Base-by-base conservation (phyloP, 805 yeast genomes). In the Teunomyces pallodes region DNA sequence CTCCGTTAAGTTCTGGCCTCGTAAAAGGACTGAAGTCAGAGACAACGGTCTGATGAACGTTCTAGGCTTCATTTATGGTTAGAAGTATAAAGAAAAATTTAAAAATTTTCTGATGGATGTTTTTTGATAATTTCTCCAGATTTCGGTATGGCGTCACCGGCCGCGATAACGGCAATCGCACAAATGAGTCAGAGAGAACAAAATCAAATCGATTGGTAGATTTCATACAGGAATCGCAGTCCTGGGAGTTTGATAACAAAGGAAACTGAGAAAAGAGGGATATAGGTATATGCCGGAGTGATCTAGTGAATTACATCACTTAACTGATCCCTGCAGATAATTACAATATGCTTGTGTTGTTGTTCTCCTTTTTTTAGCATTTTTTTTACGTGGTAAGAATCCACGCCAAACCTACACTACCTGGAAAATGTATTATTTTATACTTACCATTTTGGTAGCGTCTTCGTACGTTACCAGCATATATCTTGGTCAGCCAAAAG, bases 1-100 rank as follows among this genome's bases (percentile, higher is more conserved):
- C 71, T 94, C 99, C 20, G 97, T 91, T 59, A 92, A 69, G 61
- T 91, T 94, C 70, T 94, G 99, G 16, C 84, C 84, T 38, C 73
- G 54, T 20, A 40, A 46, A 17, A 46, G 40, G 13, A 27, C 33
- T 9, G 45, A 16, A 8, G 44, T 42, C 24, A 46, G 33, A 5
- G 50, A 36, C n/a, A 47, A 39, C 24, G 38, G 33, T 47, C 50
- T 47, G 20, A 26, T 13, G 17, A 38, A 38, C 13, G 41, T 24
- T 26, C 41, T 38, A 6, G 41, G 29, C 17, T 38, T 38, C 41
- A 38, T 38, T 26, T 2, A 4, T 12, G 41, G 41, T 26, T 38
- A 14, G 20, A 20, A 10, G 28, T 38, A 10, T 5, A 32, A 5
- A 8, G 28, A 36, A 38, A 36, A 38, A 6, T 24, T 26, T 24